These are phyloP conservation scores for Schoenoplectus tabernaemontani DNA, from an alignment of 202 grass and related monocot species.

Conservation along the genomic window DNA sequence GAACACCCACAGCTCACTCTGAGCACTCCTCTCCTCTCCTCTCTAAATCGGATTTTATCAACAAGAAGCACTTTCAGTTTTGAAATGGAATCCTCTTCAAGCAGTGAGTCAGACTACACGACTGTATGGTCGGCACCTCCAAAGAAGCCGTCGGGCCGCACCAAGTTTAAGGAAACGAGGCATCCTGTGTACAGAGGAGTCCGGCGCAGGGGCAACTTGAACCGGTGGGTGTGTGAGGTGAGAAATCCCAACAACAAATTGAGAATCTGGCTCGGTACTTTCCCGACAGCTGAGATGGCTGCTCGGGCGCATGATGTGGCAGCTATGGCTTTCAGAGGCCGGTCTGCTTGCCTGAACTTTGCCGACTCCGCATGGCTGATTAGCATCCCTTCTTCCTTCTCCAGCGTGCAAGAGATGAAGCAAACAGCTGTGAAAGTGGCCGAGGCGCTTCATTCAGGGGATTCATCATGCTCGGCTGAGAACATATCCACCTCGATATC, in stretches of 20 bases:
- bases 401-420: constrained; percentile 21
- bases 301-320: constrained; percentile 55
- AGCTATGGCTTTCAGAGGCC: constrained; percentile 36
- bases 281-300: constrained; percentile 42
- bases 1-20: not conserved
- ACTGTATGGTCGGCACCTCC: constrained; percentile 65
- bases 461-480: not conserved
- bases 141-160: constrained; percentile 70
- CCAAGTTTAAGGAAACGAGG: constrained; percentile 74
- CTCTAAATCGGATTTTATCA: too few species aligned
- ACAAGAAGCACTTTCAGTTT: too few species aligned
- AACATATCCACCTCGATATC: not conserved
- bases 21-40: not conserved
- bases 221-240: constrained; percentile 76
- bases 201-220: constrained; percentile 26
- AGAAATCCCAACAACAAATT: constrained; percentile 41
- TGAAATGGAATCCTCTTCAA: not conserved
- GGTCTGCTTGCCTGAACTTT: constrained; percentile 61
- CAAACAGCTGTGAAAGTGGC: constrained; percentile 24
- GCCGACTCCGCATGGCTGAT: constrained; percentile 56
- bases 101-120: constrained; percentile 17
- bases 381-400: constrained; percentile 23
- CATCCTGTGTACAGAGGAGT: constrained; percentile 77
- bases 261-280: constrained; percentile 72
- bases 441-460: constrained; percentile 22